Percentiles rank a stretch among this genome's conserved stretches.
Evolutionary conservation across 345 rosid species (phyloP).

Genomic region (Rhodamnia rubescens): DNA sequence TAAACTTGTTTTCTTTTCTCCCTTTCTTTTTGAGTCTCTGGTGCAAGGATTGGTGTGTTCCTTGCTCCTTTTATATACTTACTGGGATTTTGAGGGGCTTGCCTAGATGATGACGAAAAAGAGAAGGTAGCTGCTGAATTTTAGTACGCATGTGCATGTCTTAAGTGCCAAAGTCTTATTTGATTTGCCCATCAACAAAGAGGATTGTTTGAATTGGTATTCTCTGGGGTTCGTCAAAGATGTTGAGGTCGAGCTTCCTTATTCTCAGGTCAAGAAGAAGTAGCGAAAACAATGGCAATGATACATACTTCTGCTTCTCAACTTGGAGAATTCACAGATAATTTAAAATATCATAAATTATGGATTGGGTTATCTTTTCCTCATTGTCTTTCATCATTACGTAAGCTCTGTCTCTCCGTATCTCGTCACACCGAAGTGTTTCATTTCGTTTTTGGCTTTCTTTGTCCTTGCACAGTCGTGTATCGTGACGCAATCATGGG

Average conservation of each 20-base stretch:
- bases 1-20: background rate
- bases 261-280: background rate
- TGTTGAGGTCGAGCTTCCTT: background rate
- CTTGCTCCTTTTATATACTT: background rate
- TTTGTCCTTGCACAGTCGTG: background rate
- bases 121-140: background rate
- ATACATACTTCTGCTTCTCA: background rate
- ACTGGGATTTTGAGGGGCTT: background rate
- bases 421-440: background rate
- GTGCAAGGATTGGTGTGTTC: background rate
- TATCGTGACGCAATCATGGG: background rate
- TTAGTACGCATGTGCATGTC: background rate
- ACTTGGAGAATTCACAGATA: background rate
- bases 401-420: background rate
- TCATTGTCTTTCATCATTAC: too few species aligned
- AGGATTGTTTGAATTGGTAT: background rate
- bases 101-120: background rate
- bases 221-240: background rate
- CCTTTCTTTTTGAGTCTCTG: background rate
- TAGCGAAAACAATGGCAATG: background rate
- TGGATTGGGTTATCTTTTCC: background rate
- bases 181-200: background rate
- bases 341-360: too few species aligned
- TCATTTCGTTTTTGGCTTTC: background rate
- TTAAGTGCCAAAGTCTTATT: background rate